Evolutionary conservation across 768 basidiomycete species (phyloP), one percentile per base, ranked within the genome.

Genomic region (Bullera alba): DNA sequence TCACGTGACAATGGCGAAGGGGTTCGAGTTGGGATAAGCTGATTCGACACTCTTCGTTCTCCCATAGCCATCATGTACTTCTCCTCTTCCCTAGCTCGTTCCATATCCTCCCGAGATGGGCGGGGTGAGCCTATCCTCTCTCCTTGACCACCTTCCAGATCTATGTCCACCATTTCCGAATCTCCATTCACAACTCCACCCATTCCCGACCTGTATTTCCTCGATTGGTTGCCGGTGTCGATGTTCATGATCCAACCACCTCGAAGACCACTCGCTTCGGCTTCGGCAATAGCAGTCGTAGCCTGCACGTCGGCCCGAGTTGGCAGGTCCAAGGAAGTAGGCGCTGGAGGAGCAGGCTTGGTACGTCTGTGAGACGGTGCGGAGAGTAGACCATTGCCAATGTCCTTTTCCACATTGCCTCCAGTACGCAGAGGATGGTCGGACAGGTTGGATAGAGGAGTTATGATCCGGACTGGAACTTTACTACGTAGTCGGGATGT

Each of bases 171-270:
- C 72, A 73, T 71, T 25, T 58, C 70, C 3, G 48, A 36, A 5
- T 63, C 62, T n/a, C n/a, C n/a, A n/a, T n/a, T n/a, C n/a, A n/a
- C n/a, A n/a, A n/a, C n/a, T n/a, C n/a, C n/a, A n/a, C n/a, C n/a
- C 16, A 5, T 22, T 25, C 52, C 30, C 21, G 42, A 8, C 10
- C 23, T 25, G 25, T 41, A 53, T 22, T 62, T 32, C 2, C 28
- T 19, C 12, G 61, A 58, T 15, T 52, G 35, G 3, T 43, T 46
- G 35, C 53, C 48, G 0, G 57, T 55, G 42, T 69, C 67, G n/a
- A 63, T 34, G 34, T 61, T 61, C 70, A 74, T 70, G 43, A 74
- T 63, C 73, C 73, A 74, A 4, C 73, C 73, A 12, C 73, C 73
- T 29, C 73, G 57, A 14, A 74, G 53, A 1, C 69, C 69, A 15